phyloP scores from a whole-genome alignment of 139 green algal species.

The Ulvella scutata region DNA sequence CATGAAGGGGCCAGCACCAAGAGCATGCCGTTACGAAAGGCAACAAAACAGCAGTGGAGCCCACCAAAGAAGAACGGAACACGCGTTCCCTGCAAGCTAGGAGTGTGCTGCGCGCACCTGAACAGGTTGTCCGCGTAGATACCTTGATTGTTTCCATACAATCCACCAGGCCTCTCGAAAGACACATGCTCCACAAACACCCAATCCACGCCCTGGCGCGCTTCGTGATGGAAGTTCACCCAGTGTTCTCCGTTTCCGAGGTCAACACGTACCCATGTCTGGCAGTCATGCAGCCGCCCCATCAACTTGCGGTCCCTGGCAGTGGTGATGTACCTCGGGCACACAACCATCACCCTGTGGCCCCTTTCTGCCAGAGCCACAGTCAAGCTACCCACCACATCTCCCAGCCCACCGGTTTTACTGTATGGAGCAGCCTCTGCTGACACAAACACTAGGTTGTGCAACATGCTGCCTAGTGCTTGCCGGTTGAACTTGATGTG shows the following conservation, averaged over 20 bases:
- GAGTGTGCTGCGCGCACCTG: constrained; percentile 41
- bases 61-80: too few species aligned
- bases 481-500: too few species aligned
- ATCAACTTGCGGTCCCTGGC: not conserved
- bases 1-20: too few species aligned
- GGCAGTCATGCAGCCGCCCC: constrained; percentile 5
- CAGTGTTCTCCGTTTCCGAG: constrained; percentile 35
- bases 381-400: constrained; percentile 59
- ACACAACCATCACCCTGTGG: constrained; percentile 58
- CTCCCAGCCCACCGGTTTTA: constrained; percentile 86
- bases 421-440: constrained; percentile 67
- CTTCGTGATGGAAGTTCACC: constrained; percentile 45
- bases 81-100: too few species aligned
- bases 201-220: constrained; percentile 50
- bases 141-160: constrained; percentile 29
- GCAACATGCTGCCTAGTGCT: not conserved
- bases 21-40: too few species aligned
- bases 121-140: constrained; percentile 67
- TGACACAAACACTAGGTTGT: constrained; percentile 46
- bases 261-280: constrained; percentile 22
- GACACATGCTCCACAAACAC: constrained; percentile 75
- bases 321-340: constrained; percentile 18
- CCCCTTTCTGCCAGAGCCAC: constrained; percentile 36
- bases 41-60: too few species aligned
- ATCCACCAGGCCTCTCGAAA: constrained; percentile 41